Evolutionary conservation across 306 rosid genomes (phyloP), one percentile per base, ranked within the genome.

Genomic region (Acmispon strigosus): DNA sequence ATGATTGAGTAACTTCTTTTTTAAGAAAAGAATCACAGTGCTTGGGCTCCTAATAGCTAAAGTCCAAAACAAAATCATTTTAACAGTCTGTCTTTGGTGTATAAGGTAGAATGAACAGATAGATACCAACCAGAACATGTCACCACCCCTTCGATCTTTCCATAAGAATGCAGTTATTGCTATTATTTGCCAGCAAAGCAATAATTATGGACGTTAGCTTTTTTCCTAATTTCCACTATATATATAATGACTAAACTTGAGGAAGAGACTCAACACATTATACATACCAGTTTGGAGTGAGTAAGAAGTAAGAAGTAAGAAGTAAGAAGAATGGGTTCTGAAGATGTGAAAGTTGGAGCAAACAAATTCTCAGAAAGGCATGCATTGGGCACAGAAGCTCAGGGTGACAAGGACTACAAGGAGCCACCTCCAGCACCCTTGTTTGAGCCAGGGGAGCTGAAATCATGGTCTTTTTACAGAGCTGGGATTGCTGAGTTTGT

Each of bases 401-500:
- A 86, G 82, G 41, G 81, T 10, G 84, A 86, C 80, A 88, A 88
- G 69, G 91, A 92, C 75, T 92, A 92, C 84, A 88, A 86, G 72
- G 98, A 90, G 67, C 83, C 96, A 62, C 98, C 96, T 4, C 86
- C 98, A 55, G 98, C 96, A 48, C 96, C 93, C 0, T 43, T 90
- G 77, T 88, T 85, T 66, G 98, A 93, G 84, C 82, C 92, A 14
- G 90, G 90, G 2, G 96, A 93, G 82, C 88, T 92, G 10, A 68
- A 81, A n/a, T 90, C 96, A 41, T 92, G 98, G 96, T 92, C 96
- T 3, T 92, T 92, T 27, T 92, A 90, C 79, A 84, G 98, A 65
- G 96, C 98, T 42, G 96, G 96, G 2, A 90, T 92, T 17, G 98
- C 96, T 1, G 96, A 92, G 83, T 92, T 92, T 44, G 61, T 92